Evolutionary conservation across 176 grass and related monocot genomes (phyloP), one percentile per base, ranked within the genome.

Genomic region (Olyra latifolia): DNA sequence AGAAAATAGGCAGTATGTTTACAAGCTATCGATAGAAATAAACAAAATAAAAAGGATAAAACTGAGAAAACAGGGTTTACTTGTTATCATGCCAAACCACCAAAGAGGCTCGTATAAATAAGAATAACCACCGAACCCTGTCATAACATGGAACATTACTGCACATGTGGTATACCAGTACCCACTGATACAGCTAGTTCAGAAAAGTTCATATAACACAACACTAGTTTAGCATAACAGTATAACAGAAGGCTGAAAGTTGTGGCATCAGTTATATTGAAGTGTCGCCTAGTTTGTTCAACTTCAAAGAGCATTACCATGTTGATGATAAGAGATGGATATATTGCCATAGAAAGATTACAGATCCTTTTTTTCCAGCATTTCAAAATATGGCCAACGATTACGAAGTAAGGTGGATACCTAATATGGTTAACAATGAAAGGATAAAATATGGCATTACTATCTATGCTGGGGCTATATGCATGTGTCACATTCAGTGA

Each of bases 21-120:
- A 86, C 15, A 46, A 74, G 60, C 3, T 58, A 67, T 57, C 14
- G 52, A n/a, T 29, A 80, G 30, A 44, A 52, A 22, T 48, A 77
- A 80, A 49, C 15, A 39, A 3, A 39, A 67, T 4, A 62, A 32
- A 12, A 79, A 46, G 49, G 28, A 59, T 47, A 81, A 28, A 50
- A 28, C 13, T 24, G 30, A 63, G 35, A 41, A 62, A 54, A 17
- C 16, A 76, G 27, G 10, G 24, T 44, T 83, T 40, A 94, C 92
- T 94, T 85, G 89, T 84, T 87, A 91, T 91, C 92, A 94, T 89
- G 83, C 89, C 87, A 62, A 75, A 77, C 89, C 92, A 94, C 92
- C 89, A 94, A 82, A 94, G 83, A 71, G 89, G 89, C 75, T 94
- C 87, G 10, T 87, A 94, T 53, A 94, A 83, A 53, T 89, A 91